Base-by-base conservation (phyloP, 176 grass and related monocot genomes). In the Eleusine indica region DNA sequence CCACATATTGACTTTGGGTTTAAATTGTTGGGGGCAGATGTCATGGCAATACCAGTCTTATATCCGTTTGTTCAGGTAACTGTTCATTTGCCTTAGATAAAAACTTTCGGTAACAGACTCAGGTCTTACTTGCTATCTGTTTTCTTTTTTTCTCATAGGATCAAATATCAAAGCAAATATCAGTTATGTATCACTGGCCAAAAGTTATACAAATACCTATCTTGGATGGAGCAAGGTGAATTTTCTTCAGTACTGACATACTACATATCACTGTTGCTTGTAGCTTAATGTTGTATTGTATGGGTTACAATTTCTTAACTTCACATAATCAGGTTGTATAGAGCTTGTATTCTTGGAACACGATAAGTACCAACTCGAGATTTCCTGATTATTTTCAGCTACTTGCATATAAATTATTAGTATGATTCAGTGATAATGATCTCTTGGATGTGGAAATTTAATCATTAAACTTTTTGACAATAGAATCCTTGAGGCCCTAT, bases 101-200 rank as follows among this genome's bases (percentile, higher is more conserved):
- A 38, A 71, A 41, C 22, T 0, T 29, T 28, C 25, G 2, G 0
- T 18, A 43, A 64, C 40, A 39, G 11, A 68, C 30, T 14, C 44
- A 66, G 60, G 16, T 82, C 74, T 82, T 58, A 88, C 19, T 66
- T 65, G 7, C 35, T 84, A 49, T 37, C 29, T 61, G 8, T 78
- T 71, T 80, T 69, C 0, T 66, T 38, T 7, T 38, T 43, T 9
- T 25, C 32, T 75, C 17, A 62, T 71, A 98, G 96, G 93, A 95
- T 49, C 85, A 81, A 75, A 84, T 98, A 85, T 83, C 93, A 89
- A 90, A 88, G 86, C 80, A 95, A 92, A 84, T 98, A 38, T 70
- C 96, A 80, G 85, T 85, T 80, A 42, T 98, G 54, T 98, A 98
- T 82, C 96, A 98, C 66, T 98, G 96, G 96, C 96, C 96, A 63